Evolutionary conservation across 805 yeast species (phyloP).

Genomic region (Metschnikowia shivogae): DNA sequence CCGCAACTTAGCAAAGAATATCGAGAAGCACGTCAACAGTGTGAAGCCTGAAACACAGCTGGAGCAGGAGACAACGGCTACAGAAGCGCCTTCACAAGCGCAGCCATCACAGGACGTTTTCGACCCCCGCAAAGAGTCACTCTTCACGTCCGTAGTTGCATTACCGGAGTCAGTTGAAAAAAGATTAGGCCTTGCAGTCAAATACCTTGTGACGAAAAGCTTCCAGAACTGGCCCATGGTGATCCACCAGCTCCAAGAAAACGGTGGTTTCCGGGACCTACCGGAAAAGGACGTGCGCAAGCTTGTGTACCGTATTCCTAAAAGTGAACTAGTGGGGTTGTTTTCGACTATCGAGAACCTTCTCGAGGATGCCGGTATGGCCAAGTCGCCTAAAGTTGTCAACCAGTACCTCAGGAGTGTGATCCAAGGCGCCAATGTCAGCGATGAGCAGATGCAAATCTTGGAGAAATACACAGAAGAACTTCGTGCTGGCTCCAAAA

Average conservation of each 20-base stretch:
- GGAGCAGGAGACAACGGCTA: slow-evolving; percentile 10
- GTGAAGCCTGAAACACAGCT: slow-evolving; percentile 12
- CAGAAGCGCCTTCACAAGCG: slow-evolving; percentile 6
- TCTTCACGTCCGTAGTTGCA: slow-evolving; percentile 18
- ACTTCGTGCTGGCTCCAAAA: slow-evolving; percentile 19
- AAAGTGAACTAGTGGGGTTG: slow-evolving; percentile 26
- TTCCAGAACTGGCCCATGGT: slow-evolving; percentile 48
- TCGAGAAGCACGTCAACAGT: slow-evolving; percentile 13
- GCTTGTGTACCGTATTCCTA: slow-evolving; percentile 42
- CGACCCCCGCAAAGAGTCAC: slow-evolving; percentile 12
- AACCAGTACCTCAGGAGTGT: slow-evolving; percentile 37
- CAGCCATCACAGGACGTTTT: not conserved
- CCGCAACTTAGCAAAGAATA: slow-evolving; percentile 27
- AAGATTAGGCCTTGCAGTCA: slow-evolving; percentile 37
- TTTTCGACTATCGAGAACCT: slow-evolving; percentile 26
- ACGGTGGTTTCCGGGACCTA: slow-evolving; percentile 35
- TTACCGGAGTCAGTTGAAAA: slow-evolving; percentile 37
- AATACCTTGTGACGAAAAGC: slow-evolving; percentile 35
- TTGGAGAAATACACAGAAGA: slow-evolving; percentile 33
- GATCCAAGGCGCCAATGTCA: slow-evolving; percentile 20
- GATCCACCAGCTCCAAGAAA: slow-evolving; percentile 30
- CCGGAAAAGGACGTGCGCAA: slow-evolving; percentile 29
- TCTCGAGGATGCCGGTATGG: slow-evolving; percentile 30
- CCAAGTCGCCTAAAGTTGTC: slow-evolving; percentile 28
- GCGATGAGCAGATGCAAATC: slow-evolving; percentile 18